phyloP scores from a whole-genome alignment of 495 filamentous ascomycete species.

The Penicillium fimorum region DNA sequence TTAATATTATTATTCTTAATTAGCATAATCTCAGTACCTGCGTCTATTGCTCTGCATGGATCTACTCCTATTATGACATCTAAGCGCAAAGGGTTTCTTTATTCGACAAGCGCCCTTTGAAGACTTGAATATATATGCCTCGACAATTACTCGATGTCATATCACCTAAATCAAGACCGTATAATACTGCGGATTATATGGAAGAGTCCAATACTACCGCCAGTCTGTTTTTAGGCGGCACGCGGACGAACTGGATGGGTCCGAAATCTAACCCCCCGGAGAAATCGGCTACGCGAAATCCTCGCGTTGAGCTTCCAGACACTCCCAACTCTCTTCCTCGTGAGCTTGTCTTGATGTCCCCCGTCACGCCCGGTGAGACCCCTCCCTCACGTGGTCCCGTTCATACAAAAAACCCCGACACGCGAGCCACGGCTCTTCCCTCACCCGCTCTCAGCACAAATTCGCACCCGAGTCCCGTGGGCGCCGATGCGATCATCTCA shows the following conservation, averaged over 20 bases:
- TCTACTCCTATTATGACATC: neutral
- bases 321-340: neutral
- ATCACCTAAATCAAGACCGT: conserved; percentile 7
- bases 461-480: conserved; percentile 18
- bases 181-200: conserved; percentile 27
- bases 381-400: conserved; percentile 1
- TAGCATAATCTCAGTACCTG: neutral
- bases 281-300: conserved; percentile 1
- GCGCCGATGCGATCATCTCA: conserved; percentile 35
- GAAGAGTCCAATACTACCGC: conserved; percentile 68
- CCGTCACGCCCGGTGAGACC: conserved; percentile 25
- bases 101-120: neutral
- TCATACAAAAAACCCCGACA: conserved; percentile 6
- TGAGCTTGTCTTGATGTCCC: conserved; percentile 23
- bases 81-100: neutral
- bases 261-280: neutral
- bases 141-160: conserved; percentile 1
- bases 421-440: conserved; percentile 12
- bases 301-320: neutral
- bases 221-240: conserved; percentile 62
- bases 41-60: neutral
- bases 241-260: conserved; percentile 67
- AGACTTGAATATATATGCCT: neutral
- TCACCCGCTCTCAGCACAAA: conserved; percentile 21
- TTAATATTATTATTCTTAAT: no score